Base-by-base conservation (phyloP, 179 eudicot genomes). In the Patellifolia procumbens region DNA sequence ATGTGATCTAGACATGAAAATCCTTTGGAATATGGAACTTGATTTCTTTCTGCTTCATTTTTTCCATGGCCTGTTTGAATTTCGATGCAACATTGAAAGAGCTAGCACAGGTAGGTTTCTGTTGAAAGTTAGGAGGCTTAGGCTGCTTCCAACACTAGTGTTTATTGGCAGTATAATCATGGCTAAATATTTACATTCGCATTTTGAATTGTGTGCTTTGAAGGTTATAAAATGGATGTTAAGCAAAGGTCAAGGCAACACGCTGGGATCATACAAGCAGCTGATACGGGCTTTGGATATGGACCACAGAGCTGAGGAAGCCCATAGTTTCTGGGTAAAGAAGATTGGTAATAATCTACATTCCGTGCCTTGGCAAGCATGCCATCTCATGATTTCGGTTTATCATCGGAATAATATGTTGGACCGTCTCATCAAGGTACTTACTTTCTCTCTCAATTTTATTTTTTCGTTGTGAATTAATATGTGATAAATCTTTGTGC, bases 231-330 rank as follows among this genome's bases (percentile, higher is more conserved):
- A 94, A 74, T 94, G 98, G 97, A 89, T 92, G 89, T 76, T 94
- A 76, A 91, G 98, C 86, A 94, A 92, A 80, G 98, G 98, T 62
- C 97, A 92, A 82, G 96, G 96, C 65, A 90, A 78, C 72, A 94
- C 98, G 31, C 74, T 81, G 81, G 89, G 88, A 49, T 92, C 97
- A 26, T 92, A 94, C 68, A 89, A 84, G 74, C 97, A 94, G 84
- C 80, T 94, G 26, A 91, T 94, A 39, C 87, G 83, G 11, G 98
- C 98, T 65, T 74, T 94, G 75, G 98, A 92, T 80, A 94, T 78
- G 96, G 97, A 94, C 73, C 87, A 84, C 59, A 80, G 98, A 72
- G 90, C 86, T 3, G 87, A 88, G 76, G 98, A 93, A 81, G 97
- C 98, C 52, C 92, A 93, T 67, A 82, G 75, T 70, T 19, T 94